These are phyloP conservation scores for Arthromyces matolae DNA, from an alignment of 768 basidiomycete genomes.

Conservation along the genomic window DNA sequence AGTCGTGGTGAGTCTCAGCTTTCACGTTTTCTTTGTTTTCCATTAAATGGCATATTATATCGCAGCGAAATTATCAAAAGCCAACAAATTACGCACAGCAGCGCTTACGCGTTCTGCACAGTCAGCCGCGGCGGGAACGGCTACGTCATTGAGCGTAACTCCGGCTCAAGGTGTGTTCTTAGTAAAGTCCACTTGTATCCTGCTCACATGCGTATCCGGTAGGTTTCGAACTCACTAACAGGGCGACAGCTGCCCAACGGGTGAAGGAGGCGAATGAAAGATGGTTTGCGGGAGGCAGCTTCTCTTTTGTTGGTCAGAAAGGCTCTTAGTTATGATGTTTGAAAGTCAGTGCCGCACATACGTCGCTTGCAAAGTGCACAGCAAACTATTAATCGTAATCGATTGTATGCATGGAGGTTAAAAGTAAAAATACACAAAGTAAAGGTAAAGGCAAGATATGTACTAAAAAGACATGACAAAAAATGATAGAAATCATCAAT, in stretches of 20 bases:
- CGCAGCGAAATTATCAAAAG: slow-evolving; percentile 92
- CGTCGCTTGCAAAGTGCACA: too few species aligned
- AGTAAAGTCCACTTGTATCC: background rate
- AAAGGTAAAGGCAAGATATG: too few species aligned
- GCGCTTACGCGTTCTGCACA: slow-evolving; percentile 77
- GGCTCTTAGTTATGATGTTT: slow-evolving; percentile 22
- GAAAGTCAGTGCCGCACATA: too few species aligned
- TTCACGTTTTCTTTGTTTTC: slow-evolving; percentile 3
- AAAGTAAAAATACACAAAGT: too few species aligned
- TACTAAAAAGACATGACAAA: too few species aligned
- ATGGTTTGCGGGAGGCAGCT: slow-evolving; percentile 89
- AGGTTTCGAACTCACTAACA: slow-evolving; percentile 96
- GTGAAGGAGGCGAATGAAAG: slow-evolving; percentile 96
- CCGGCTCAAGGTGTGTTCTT: slow-evolving; percentile 79
- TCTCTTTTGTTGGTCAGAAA: slow-evolving; percentile 70
- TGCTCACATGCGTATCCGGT: slow-evolving; percentile 18
- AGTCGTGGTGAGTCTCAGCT: slow-evolving; percentile 67
- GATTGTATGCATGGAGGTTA: background rate
- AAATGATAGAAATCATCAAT: slow-evolving; percentile 9
- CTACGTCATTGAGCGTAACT: slow-evolving; percentile 90
- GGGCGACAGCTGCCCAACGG: slow-evolving; percentile 75
- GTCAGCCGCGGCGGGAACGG: slow-evolving; percentile 71
- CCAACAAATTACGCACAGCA: slow-evolving; percentile 86
- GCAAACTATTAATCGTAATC: too few species aligned
- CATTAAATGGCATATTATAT: background rate